These are phyloP conservation scores for Xylaria digitata DNA, from an alignment of 2,329 filamentous ascomycete genomes.

Conservation along the genomic window DNA sequence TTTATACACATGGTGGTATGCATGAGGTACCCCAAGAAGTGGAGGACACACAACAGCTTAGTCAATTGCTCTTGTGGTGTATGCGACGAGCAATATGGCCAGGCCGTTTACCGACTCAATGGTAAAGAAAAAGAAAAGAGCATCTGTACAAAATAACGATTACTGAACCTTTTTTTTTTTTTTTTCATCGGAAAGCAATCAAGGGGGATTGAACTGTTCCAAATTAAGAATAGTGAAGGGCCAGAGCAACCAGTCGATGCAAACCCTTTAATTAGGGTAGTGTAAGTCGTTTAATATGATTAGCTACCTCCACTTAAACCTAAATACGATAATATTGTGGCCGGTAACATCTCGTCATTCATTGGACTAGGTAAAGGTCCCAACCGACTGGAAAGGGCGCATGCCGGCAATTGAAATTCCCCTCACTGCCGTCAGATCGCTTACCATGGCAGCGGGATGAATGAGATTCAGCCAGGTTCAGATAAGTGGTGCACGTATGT, in stretches of 20 bases:
- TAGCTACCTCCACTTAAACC: not conserved
- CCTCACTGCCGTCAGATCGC: constrained; percentile 24
- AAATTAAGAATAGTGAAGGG: constrained; percentile 13
- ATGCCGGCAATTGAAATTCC: constrained; percentile 20
- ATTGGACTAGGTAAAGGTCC: not conserved
- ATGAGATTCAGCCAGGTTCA: constrained; percentile 14
- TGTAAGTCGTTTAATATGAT: not conserved
- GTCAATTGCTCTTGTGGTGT: constrained; percentile 44
- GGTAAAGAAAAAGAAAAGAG: not conserved
- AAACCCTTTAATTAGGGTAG: not conserved
- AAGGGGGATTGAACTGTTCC: constrained; percentile 2
- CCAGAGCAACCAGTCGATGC: not conserved
- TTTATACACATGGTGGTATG: constrained; percentile 39
- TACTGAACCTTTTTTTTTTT: constrained; percentile 11
- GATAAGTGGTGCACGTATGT: not conserved
- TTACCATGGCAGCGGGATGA: constrained; percentile 27
- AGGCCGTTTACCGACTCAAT: constrained; percentile 38
- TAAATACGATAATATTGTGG: not conserved
- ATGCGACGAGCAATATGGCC: constrained; percentile 45
- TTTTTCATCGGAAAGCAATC: constrained; percentile 4
- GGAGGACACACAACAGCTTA: constrained; percentile 39
- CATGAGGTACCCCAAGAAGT: constrained; percentile 39
- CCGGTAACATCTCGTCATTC: not conserved
- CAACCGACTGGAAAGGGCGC: constrained; percentile 13
- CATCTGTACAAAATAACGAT: not conserved